Evolutionary conservation across 768 basidiomycete genomes (phyloP).

Genomic region (Cystobasidium onofrii): DNA sequence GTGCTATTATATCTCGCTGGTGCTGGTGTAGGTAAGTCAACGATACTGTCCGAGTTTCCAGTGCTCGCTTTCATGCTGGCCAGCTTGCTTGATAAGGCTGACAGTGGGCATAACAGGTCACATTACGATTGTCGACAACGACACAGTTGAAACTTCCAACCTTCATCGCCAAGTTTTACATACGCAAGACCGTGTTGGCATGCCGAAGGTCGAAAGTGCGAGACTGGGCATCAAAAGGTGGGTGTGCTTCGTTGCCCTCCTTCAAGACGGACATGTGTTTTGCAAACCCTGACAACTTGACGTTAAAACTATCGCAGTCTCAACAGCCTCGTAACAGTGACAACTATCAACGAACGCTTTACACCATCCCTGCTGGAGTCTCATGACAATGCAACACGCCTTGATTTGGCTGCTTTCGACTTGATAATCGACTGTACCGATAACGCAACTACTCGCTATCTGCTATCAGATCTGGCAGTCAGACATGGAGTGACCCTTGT

Average conservation of each 20-base stretch:
- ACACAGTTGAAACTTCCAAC: conserved; percentile 78
- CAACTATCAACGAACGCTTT: conserved; percentile 49
- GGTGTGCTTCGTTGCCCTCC: conserved; percentile 25
- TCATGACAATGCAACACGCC: background rate
- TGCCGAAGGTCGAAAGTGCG: conserved; percentile 74
- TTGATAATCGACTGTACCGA: conserved; percentile 90
- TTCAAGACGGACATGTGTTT: background rate
- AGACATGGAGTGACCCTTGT: conserved; percentile 70
- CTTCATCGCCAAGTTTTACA: conserved; percentile 91
- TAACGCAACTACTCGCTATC: conserved; percentile 82
- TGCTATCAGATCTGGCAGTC: conserved; percentile 79
- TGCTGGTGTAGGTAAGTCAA: conserved; percentile 73
- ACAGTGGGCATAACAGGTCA: conserved; percentile 52
- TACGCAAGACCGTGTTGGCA: conserved; percentile 60
- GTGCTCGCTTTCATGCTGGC: too few relatives aligned
- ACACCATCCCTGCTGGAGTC: conserved; percentile 39
- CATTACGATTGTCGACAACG: conserved; percentile 80
- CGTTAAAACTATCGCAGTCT: conserved; percentile 51
- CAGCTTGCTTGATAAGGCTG: background rate
- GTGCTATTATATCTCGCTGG: conserved; percentile 88
- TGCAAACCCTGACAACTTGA: background rate
- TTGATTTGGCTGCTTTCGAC: conserved; percentile 52
- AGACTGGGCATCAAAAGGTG: conserved; percentile 62
- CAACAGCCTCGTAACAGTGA: conserved; percentile 62
- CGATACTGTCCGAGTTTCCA: background rate